Evolutionary conservation across 352 stramenopile species (phyloP).

Genomic region (Globisporangium viniferum): DNA sequence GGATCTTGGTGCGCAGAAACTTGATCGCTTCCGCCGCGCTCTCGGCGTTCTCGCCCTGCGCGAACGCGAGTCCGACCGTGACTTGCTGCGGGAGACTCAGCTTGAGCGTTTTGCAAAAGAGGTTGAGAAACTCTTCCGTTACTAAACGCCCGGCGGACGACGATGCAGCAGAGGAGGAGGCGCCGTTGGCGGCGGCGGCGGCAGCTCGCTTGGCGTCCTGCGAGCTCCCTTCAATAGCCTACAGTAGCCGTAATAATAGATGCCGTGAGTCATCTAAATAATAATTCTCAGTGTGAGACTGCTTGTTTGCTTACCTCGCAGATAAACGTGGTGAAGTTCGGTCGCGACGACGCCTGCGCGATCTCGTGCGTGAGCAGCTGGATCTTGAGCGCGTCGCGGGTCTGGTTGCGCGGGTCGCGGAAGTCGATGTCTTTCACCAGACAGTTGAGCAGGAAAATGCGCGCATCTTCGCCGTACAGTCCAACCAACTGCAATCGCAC

Average conservation of each 20-base stretch:
- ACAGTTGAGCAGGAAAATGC: conserved; percentile 90
- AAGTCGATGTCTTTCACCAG: conserved; percentile 91
- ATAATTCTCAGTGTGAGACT: background rate
- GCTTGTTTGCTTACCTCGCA: conserved; percentile 50
- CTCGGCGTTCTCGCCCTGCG: conserved; percentile 61
- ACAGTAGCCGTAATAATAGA: background rate
- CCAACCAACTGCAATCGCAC: conserved; percentile 70
- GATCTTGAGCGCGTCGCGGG: conserved; percentile 88
- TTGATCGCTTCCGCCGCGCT: conserved; percentile 61
- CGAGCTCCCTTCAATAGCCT: conserved; percentile 70
- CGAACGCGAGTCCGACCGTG: conserved; percentile 79
- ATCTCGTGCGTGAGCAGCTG: conserved; percentile 89
- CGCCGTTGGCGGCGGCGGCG: conserved; percentile 15
- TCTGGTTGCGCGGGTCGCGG: conserved; percentile 72
- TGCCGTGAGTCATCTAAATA: background rate
- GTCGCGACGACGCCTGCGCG: conserved; percentile 80
- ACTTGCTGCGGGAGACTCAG: conserved; percentile 85
- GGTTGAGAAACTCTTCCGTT: conserved; percentile 73
- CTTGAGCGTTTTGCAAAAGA: conserved; percentile 81
- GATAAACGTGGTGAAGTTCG: conserved; percentile 91
- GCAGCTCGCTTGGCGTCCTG: conserved; percentile 28
- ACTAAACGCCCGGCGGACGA: conserved; percentile 34
- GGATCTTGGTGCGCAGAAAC: conserved; percentile 82
- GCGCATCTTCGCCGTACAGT: conserved; percentile 89
- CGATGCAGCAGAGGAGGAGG: background rate